Percentiles rank a stretch among this genome's conserved stretches.
Conservation (phyloP, 306 rosid species). For the Glycine soja region DNA sequence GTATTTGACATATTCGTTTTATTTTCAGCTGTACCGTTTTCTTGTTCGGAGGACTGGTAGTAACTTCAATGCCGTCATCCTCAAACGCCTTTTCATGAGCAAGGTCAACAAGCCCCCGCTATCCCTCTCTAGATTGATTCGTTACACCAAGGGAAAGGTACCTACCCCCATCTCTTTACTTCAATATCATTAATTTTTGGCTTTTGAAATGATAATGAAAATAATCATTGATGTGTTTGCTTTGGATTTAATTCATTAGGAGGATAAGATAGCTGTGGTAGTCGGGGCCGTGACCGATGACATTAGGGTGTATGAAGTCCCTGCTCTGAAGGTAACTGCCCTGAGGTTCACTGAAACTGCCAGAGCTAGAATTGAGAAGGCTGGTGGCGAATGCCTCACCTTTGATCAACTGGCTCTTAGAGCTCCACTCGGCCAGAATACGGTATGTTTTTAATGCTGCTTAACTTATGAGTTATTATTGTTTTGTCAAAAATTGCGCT, state of each 20-base stretch:
- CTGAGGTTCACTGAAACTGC: conserved; percentile 80
- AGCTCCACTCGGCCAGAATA: conserved; percentile 74
- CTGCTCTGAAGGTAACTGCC: conserved; percentile 66
- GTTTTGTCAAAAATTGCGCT: no score
- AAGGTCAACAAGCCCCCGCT: conserved; percentile 75
- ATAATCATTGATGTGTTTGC: not conserved
- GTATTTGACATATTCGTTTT: no score
- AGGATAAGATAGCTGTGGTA: conserved; percentile 63
- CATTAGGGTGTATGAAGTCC: conserved; percentile 60
- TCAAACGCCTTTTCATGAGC: conserved; percentile 79
- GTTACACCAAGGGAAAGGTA: conserved; percentile 64
- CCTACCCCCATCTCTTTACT: not conserved
- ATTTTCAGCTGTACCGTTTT: conserved; percentile 60
- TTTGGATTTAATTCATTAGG: conserved; percentile 34
- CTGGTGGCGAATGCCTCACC: conserved; percentile 74
- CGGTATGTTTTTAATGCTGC: conserved; percentile 46
- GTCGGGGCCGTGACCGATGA: conserved; percentile 72
- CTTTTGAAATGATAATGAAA: not conserved
- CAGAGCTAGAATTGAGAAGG: conserved; percentile 74
- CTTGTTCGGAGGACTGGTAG: conserved; percentile 70
- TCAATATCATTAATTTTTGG: not conserved
- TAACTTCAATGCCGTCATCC: conserved; percentile 63
- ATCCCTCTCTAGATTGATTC: conserved; percentile 70
- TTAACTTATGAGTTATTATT: no score
- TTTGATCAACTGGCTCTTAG: conserved; percentile 68